phyloP scores from a whole-genome alignment of 2,329 filamentous ascomycete species.

The Venturiaceae sp. region DNA sequence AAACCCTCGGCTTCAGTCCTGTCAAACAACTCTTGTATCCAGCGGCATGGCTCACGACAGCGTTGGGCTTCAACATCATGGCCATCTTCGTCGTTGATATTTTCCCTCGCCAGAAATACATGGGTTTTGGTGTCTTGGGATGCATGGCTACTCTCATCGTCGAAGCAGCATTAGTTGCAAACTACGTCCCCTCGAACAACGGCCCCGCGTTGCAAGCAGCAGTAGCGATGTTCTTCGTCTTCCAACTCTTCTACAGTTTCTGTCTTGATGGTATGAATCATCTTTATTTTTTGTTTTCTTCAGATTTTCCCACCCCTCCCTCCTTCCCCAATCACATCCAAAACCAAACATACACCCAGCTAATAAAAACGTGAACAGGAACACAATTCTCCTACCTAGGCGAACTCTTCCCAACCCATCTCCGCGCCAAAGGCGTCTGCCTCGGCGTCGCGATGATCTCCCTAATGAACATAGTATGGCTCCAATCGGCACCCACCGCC shows the following conservation, averaged over 20 bases:
- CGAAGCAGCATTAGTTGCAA: constrained; percentile 11
- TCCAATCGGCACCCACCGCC: constrained; percentile 12
- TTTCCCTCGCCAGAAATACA: constrained; percentile 14
- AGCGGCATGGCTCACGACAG: constrained; percentile 19
- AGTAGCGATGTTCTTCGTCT: constrained; percentile 8
- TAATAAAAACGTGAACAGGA: not conserved
- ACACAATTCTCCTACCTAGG: constrained; percentile 3
- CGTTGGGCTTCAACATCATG: constrained; percentile 16
- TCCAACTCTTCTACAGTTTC: constrained; percentile 6
- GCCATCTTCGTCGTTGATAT: constrained; percentile 16
- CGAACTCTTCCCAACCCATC: constrained; percentile 4
- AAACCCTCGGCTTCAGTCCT: constrained; percentile 17
- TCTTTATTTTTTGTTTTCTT: not conserved
- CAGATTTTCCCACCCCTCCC: no score
- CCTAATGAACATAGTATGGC: constrained; percentile 14
- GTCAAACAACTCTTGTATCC: constrained; percentile 18
- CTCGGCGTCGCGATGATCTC: constrained; percentile 16
- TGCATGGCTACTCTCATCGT: constrained; percentile 5
- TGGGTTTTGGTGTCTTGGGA: constrained; percentile 11
- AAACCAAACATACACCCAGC: not conserved
- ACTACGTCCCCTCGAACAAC: constrained; percentile 14
- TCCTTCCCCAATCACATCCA: no score
- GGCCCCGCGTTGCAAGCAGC: constrained; percentile 4
- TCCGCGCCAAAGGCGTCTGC: constrained; percentile 8
- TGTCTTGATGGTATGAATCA: constrained; percentile 1